A percentile compares a stretch with the other conserved stretches of the same genome.
Conservation (phyloP, 768 basidiomycete species). For the Phanerodontia chrysosporium region DNA sequence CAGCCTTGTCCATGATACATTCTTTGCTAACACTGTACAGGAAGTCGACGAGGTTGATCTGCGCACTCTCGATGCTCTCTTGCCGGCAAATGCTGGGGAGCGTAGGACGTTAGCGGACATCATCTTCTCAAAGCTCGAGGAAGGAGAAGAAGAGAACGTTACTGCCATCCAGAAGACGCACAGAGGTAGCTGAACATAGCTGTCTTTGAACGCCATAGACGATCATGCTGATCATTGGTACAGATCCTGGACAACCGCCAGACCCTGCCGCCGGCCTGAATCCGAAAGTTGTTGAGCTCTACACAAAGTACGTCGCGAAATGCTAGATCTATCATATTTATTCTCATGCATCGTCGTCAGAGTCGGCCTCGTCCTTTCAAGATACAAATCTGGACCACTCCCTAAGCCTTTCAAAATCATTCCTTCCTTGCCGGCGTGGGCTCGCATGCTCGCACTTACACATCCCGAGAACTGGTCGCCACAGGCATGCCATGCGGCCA, state of each 20-base stretch:
- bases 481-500: constrained; percentile 91
- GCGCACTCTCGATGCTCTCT: constrained; percentile 75
- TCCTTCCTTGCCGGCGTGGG: constrained; percentile 93
- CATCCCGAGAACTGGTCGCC: constrained; percentile 93
- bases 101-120: constrained; percentile 90
- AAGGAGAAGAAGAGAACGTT: constrained; percentile 40
- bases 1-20: neutral
- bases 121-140: constrained; percentile 92
- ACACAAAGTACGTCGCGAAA: constrained; percentile 67
- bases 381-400: constrained; percentile 90
- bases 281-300: constrained; percentile 89
- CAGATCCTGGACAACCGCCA: constrained; percentile 42
- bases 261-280: constrained; percentile 88
- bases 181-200: constrained; percentile 37
- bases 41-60: constrained; percentile 91
- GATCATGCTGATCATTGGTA: constrained; percentile 10
- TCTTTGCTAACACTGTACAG: constrained; percentile 32
- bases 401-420: constrained; percentile 99
- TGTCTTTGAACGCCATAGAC: neutral
- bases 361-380: constrained; percentile 77
- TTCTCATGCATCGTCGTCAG: constrained; percentile 35
- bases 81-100: constrained; percentile 71
- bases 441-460: constrained; percentile 89
- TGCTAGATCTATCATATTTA: neutral
- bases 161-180: constrained; percentile 56